These are phyloP conservation scores for Exophiala sideris DNA, from an alignment of 2,329 filamentous ascomycete genomes.

Conservation along the genomic window DNA sequence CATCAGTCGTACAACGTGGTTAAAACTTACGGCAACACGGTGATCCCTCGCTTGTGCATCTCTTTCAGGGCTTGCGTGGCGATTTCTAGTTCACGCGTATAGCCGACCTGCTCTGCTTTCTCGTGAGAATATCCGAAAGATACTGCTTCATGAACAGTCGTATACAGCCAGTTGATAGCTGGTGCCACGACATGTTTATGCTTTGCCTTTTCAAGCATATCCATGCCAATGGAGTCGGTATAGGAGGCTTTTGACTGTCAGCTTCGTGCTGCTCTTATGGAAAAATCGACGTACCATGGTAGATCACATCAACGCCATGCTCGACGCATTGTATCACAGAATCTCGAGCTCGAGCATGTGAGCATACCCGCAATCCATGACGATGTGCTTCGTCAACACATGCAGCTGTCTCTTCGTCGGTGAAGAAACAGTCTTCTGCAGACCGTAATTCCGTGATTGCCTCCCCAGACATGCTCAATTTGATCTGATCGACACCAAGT, in stretches of 20 bases:
- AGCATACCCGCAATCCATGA: constrained; percentile 36
- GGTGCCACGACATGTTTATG: constrained; percentile 41
- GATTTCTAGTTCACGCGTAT: constrained; percentile 41
- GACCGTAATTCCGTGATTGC: constrained; percentile 28
- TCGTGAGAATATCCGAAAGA: constrained; percentile 42
- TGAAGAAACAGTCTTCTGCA: constrained; percentile 47
- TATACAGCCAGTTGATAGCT: constrained; percentile 44
- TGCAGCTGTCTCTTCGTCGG: constrained; percentile 45
- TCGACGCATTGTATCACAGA: constrained; percentile 43
- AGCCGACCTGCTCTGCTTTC: constrained; percentile 45
- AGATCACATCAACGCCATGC: constrained; percentile 48
- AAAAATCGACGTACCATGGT: constrained; percentile 43
- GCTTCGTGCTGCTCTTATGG: too few relatives aligned
- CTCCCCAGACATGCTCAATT: constrained; percentile 44
- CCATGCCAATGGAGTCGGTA: constrained; percentile 36
- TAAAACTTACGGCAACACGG: constrained; percentile 36
- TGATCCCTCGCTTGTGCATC: constrained; percentile 46
- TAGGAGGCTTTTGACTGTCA: too few relatives aligned
- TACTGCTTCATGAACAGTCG: constrained; percentile 38
- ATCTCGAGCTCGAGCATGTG: constrained; percentile 45
- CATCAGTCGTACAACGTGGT: too few relatives aligned
- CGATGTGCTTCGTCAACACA: constrained; percentile 48
- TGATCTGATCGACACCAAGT: constrained; percentile 42
- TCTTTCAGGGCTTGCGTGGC: constrained; percentile 42
- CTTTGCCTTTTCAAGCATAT: constrained; percentile 38